Percentiles rank a stretch among this genome's conserved stretches.
These are phyloP conservation scores for Echeveria elegans DNA, from an alignment of 164 flowering plant genomes.

Conservation along the genomic window DNA sequence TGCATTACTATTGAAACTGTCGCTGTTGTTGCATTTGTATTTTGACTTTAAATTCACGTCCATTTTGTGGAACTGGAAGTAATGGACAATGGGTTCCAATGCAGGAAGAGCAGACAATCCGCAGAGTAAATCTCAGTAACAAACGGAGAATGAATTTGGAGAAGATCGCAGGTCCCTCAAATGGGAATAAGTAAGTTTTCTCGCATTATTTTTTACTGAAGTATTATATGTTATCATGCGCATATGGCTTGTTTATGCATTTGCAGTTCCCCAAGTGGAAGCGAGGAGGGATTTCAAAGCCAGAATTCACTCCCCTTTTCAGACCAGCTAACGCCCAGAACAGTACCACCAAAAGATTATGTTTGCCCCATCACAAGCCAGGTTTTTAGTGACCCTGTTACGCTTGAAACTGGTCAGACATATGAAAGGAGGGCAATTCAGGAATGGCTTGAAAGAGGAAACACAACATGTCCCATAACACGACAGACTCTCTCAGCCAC, in stretches of 20 bases:
- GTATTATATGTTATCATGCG: not conserved
- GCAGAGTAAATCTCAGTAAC: slow-evolving; percentile 17
- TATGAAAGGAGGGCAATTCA: slow-evolving; percentile 78
- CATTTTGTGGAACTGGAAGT: slow-evolving; percentile 1
- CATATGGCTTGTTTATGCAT: slow-evolving; percentile 5
- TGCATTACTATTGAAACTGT: not conserved
- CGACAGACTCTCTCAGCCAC: slow-evolving; percentile 52
- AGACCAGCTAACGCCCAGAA: slow-evolving; percentile 33
- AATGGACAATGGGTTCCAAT: slow-evolving; percentile 11
- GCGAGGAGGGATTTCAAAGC: slow-evolving; percentile 46
- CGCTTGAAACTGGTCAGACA: slow-evolving; percentile 86
- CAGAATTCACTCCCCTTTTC: slow-evolving; percentile 31
- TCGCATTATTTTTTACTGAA: not conserved
- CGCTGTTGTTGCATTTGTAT: not conserved
- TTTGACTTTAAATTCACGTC: not conserved
- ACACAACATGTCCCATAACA: slow-evolving; percentile 68
- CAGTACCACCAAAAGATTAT: slow-evolving; percentile 69
- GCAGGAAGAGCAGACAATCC: slow-evolving; percentile 26
- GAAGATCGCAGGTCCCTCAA: slow-evolving; percentile 14
- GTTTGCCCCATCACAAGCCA: slow-evolving; percentile 73
- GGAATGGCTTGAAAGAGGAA: slow-evolving; percentile 74
- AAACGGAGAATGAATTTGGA: slow-evolving; percentile 20
- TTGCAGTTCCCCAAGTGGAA: slow-evolving; percentile 33
- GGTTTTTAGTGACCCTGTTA: slow-evolving; percentile 62
- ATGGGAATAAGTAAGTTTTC: slow-evolving; percentile 28